These are phyloP conservation scores for Solanum hybrid DNA, from an alignment of 305 asterid species.

Conservation along the genomic window DNA sequence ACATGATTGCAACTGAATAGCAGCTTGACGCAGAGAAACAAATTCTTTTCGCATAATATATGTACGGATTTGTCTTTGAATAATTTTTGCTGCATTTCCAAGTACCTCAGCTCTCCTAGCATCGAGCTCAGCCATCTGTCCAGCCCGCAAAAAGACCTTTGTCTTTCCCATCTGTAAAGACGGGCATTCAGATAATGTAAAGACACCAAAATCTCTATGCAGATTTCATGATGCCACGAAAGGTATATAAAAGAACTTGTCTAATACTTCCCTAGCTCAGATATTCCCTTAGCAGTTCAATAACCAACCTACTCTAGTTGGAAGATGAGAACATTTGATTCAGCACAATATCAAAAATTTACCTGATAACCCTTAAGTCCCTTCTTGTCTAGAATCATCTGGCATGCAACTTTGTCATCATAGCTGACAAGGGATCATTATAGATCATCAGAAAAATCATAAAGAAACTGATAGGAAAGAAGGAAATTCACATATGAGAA, in stretches of 20 bases:
- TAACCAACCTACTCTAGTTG: background rate
- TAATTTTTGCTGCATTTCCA: slow-evolving; percentile 92
- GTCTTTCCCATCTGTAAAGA: slow-evolving; percentile 88
- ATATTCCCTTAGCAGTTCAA: slow-evolving; percentile 1
- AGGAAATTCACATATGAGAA: slow-evolving; percentile 7
- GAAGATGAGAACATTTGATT: background rate
- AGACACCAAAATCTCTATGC: background rate
- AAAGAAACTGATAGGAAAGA: slow-evolving; percentile 1
- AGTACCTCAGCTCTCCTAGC: slow-evolving; percentile 96
- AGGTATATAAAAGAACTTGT: background rate
- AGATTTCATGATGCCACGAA: background rate
- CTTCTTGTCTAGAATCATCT: slow-evolving; percentile 84
- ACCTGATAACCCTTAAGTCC: slow-evolving; percentile 94
- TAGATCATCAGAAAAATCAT: slow-evolving; percentile 7
- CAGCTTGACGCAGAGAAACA: slow-evolving; percentile 64
- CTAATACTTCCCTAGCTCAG: background rate
- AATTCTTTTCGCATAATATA: slow-evolving; percentile 88
- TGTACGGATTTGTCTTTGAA: slow-evolving; percentile 95
- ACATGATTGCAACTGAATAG: slow-evolving; percentile 86
- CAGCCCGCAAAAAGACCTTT: slow-evolving; percentile 98
- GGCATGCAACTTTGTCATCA: slow-evolving; percentile 85
- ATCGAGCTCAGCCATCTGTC: slow-evolving; percentile 99
- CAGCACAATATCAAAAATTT: slow-evolving; percentile 3
- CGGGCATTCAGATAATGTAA: slow-evolving; percentile 1
- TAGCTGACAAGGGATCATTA: slow-evolving; percentile 38